These are phyloP conservation scores for Sisymbrium altissimum DNA, from an alignment of 345 rosid species.

Conservation along the genomic window DNA sequence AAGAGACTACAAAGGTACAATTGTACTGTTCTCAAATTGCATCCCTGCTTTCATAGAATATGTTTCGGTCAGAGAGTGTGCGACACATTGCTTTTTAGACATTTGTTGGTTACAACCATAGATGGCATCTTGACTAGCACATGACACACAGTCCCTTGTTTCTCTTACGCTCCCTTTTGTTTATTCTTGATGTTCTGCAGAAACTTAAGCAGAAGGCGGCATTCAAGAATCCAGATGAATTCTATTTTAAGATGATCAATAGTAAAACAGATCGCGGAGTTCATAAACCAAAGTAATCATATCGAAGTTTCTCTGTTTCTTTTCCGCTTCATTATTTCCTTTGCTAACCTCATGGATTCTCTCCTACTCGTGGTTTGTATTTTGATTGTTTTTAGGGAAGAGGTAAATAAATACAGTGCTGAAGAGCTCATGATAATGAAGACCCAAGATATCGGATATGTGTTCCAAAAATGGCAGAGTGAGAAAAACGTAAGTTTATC, in stretches of 20 bases:
- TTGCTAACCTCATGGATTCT: neutral
- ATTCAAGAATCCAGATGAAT: slow-evolving; percentile 80
- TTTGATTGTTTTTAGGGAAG: slow-evolving; percentile 46
- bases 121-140: neutral
- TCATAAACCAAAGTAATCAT: slow-evolving; percentile 63
- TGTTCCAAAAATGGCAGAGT: slow-evolving; percentile 76
- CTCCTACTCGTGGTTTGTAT: neutral
- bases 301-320: neutral
- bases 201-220: slow-evolving; percentile 83
- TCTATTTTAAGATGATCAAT: slow-evolving; percentile 77
- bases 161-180: neutral
- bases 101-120: neutral
- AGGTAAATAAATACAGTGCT: slow-evolving; percentile 62
- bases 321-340: neutral
- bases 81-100: too few species aligned
- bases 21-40: too few species aligned
- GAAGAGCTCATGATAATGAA: slow-evolving; percentile 89
- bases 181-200: slow-evolving; percentile 34
- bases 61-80: too few species aligned
- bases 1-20: slow-evolving; percentile 55
- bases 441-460: slow-evolving; percentile 87
- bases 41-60: too few species aligned
- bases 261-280: slow-evolving; percentile 53
- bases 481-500: slow-evolving; percentile 56
- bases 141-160: neutral